A percentile compares a stretch with the other conserved stretches of the same genome.
These are phyloP conservation scores for Xylaria sp. DNA, from an alignment of 2,329 filamentous ascomycete species.

Conservation along the genomic window DNA sequence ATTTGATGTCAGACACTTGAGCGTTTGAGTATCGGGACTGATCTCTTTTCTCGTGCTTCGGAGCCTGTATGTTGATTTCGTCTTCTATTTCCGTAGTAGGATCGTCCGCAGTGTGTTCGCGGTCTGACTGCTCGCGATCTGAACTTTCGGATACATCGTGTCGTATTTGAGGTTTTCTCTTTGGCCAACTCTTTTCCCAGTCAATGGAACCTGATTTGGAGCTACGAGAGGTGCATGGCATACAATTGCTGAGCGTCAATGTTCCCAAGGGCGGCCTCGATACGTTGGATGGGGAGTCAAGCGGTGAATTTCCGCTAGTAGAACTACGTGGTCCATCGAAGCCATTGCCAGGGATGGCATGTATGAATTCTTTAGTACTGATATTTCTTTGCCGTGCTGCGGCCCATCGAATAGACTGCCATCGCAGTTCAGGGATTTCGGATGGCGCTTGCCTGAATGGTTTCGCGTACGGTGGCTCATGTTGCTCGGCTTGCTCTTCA, in stretches of 20 bases:
- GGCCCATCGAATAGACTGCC: constrained; percentile 20
- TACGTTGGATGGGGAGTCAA: constrained; percentile 31
- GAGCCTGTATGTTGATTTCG: constrained; percentile 7
- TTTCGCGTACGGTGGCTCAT: background rate
- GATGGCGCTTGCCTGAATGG: background rate
- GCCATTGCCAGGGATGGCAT: constrained; percentile 36
- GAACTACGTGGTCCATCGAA: constrained; percentile 46
- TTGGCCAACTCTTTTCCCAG: constrained; percentile 45
- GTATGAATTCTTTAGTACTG: constrained; percentile 19
- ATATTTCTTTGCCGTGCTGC: background rate
- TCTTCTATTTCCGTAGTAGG: constrained; percentile 21
- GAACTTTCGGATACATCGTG: constrained; percentile 47
- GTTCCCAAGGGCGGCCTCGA: constrained; percentile 31
- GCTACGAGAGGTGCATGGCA: constrained; percentile 31
- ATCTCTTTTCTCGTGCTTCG: constrained; percentile 28
- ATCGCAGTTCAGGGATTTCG: constrained; percentile 13
- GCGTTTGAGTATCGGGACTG: constrained; percentile 35
- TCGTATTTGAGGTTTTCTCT: constrained; percentile 42
- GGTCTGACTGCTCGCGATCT: constrained; percentile 19
- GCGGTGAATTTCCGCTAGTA: constrained; percentile 33
- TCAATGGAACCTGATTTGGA: constrained; percentile 42
- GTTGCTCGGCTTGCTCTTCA: background rate
- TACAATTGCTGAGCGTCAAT: constrained; percentile 32
- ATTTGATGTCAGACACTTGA: constrained; percentile 37
- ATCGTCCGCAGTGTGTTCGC: constrained; percentile 4